phyloP scores from a whole-genome alignment of 192 early-diverging fungal species.

The Coemansia sp. region DNA sequence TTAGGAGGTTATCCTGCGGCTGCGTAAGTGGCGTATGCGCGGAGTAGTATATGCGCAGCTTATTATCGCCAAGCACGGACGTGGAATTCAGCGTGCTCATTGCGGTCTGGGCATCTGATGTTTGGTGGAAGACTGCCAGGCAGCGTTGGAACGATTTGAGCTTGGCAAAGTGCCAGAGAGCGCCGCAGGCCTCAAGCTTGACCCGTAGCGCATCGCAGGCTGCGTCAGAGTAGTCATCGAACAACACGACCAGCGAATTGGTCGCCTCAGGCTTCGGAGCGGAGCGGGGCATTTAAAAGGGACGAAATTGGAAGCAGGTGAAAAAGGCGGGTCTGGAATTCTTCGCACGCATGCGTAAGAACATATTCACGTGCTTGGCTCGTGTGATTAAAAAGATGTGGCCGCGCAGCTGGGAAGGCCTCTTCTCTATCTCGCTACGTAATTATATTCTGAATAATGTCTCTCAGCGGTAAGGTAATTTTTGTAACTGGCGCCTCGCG shows the following conservation, averaged over 20 bases:
- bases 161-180: slow-evolving; percentile 47
- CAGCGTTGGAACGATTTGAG: slow-evolving; percentile 54
- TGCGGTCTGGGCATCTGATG: slow-evolving; percentile 40
- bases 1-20: slow-evolving; percentile 45
- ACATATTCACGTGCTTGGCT: not conserved
- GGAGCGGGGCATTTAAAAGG: slow-evolving; percentile 7
- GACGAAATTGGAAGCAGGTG: slow-evolving; percentile 3
- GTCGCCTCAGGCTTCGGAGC: slow-evolving; percentile 34
- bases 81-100: slow-evolving; percentile 20
- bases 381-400: not conserved
- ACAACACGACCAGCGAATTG: slow-evolving; percentile 45
- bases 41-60: slow-evolving; percentile 29
- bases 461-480: slow-evolving; percentile 56
- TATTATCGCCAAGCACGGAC: slow-evolving; percentile 22
- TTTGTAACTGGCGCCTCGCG: slow-evolving; percentile 64
- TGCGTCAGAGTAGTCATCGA: slow-evolving; percentile 31
- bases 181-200: slow-evolving; percentile 28
- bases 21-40: slow-evolving; percentile 26
- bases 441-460: slow-evolving; percentile 30
- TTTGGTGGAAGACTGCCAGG: slow-evolving; percentile 37
- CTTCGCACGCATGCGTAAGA: too few species aligned
- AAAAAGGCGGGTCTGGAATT: not conserved
- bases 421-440: not conserved
- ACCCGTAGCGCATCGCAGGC: slow-evolving; percentile 22
- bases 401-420: not conserved